Evolutionary conservation across 1,139 yeast genomes (phyloP), one percentile per base, ranked within the genome.

Genomic region (Diutina ranongensis): DNA sequence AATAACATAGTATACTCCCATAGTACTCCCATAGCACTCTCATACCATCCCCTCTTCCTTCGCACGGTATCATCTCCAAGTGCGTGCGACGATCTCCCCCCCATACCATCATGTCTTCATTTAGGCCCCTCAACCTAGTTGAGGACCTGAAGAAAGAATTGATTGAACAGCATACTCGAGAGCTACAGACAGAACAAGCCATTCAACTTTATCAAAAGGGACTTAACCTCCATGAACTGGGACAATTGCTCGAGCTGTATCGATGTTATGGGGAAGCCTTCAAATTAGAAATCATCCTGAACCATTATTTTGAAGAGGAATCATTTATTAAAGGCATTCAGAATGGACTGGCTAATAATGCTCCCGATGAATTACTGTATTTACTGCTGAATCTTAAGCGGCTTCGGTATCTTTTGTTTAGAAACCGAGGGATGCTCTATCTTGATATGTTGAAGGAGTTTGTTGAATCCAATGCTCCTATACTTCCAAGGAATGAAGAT

Each of bases 101-200:
- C n/a, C n/a, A n/a, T n/a, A n/a, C 8, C 36, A 16, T 5, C 18
- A 38, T 38, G 83, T 83, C 94, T 44, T 71, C 80, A 8, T 92
- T 92, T 60, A 73, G 79, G 25, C 95, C 97, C 2, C 70, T 89
- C 44, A 92, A 92, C 57, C 63, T 82, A 45, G 74, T 76, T 44
- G 89, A 82, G 49, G 94, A 86, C 56, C 61, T 71, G 40, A 67
- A 68, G 49, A 67, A 68, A 50, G 76, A 72, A 46, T 65, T 75
- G 44, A 94, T 85, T 51, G 96, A 88, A 53, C 92, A 87, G 52
- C 95, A 88, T 55, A 83, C 97, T 1, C 66, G 95, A 47, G 98
- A 92, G 56, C 82, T 76, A 35, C 78, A 87, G 67, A 80, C 92
- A 16, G 98, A 94, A 61, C 85, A 83, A 56, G 95, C 95, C 2